A percentile compares a stretch with the other conserved stretches of the same genome.
Evolutionary conservation across 164 flowering plant genomes (phyloP).

Genomic region (Tinospora cordifolia): DNA sequence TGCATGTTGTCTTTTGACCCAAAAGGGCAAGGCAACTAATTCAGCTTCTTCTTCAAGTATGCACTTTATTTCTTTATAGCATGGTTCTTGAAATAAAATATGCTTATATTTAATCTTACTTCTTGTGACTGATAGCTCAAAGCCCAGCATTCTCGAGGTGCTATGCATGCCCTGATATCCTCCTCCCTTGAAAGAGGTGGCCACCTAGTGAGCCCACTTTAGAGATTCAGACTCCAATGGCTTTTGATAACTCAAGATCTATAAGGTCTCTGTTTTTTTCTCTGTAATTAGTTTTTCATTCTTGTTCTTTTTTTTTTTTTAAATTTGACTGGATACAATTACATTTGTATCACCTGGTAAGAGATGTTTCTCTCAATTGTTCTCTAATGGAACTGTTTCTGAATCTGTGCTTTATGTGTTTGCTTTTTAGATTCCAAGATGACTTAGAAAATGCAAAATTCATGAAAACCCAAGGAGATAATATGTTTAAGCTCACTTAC

Average conservation of each 20-base stretch:
- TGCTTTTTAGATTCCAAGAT: constrained; percentile 53
- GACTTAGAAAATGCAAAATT: constrained; percentile 36
- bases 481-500: constrained; percentile 32
- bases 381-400: not conserved
- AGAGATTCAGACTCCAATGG: constrained; percentile 23
- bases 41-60: constrained; percentile 16
- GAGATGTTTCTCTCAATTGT: too few species aligned
- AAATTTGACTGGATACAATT: not conserved
- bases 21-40: constrained; percentile 2
- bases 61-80: constrained; percentile 12
- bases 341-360: not conserved
- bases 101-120: not conserved
- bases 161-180: constrained; percentile 9
- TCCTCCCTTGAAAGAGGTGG: constrained; percentile 11
- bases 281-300: not conserved
- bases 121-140: constrained; percentile 15
- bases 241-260: constrained; percentile 29
- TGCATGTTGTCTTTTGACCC: constrained; percentile 17
- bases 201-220: constrained; percentile 8
- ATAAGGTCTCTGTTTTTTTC: constrained; percentile 28
- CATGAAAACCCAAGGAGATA: constrained; percentile 26
- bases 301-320: too few species aligned
- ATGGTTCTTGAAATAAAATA: constrained; percentile 21
- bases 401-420: constrained; percentile 5
- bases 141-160: constrained; percentile 1